Percentiles rank a stretch among this genome's conserved stretches.
Conservation (phyloP, 1,284 basidiomycete genomes). For the Taiwanofungus camphoratus region DNA sequence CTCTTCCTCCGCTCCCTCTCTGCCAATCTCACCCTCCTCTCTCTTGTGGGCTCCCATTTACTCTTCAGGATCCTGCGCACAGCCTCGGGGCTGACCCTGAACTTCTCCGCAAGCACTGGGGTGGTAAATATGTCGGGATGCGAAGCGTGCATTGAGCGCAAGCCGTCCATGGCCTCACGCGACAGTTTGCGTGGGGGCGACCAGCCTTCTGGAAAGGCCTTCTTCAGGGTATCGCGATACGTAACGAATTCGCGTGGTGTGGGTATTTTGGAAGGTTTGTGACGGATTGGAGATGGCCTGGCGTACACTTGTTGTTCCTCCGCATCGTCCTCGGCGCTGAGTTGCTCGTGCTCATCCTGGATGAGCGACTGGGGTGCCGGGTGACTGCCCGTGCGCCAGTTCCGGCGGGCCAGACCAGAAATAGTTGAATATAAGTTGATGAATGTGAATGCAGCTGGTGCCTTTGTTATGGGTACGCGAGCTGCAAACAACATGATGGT, state of each 20-base stretch:
- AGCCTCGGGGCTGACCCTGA: conserved; percentile 83
- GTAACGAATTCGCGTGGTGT: conserved; percentile 38
- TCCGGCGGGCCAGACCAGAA: conserved; percentile 20
- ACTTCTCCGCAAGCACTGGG: conserved; percentile 69
- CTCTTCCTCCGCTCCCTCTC: conserved; percentile 52
- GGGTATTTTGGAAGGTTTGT: conserved; percentile 16
- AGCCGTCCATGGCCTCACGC: conserved; percentile 85
- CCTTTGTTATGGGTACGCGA: conserved; percentile 7
- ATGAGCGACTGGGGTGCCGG: conserved; percentile 48
- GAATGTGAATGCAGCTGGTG: conserved; percentile 14
- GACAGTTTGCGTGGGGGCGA: conserved; percentile 81
- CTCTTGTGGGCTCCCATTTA: conserved; percentile 66
- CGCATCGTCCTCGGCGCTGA: conserved; percentile 12
- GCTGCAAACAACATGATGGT: conserved; percentile 13
- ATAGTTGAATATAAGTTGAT: conserved; percentile 25
- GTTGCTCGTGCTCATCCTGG: conserved; percentile 48
- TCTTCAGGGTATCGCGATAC: conserved; percentile 56
- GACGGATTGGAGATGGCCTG: conserved; percentile 9
- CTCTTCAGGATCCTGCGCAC: conserved; percentile 81
- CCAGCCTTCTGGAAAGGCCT: conserved; percentile 76
- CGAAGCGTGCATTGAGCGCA: conserved; percentile 66
- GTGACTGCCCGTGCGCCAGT: conserved; percentile 46
- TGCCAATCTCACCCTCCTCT: conserved; percentile 47
- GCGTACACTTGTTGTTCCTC: conserved; percentile 6
- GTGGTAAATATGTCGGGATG: conserved; percentile 71